These are phyloP conservation scores for Hyaloscypha variabilis DNA, from an alignment of 495 filamentous ascomycete species.

Conservation along the genomic window DNA sequence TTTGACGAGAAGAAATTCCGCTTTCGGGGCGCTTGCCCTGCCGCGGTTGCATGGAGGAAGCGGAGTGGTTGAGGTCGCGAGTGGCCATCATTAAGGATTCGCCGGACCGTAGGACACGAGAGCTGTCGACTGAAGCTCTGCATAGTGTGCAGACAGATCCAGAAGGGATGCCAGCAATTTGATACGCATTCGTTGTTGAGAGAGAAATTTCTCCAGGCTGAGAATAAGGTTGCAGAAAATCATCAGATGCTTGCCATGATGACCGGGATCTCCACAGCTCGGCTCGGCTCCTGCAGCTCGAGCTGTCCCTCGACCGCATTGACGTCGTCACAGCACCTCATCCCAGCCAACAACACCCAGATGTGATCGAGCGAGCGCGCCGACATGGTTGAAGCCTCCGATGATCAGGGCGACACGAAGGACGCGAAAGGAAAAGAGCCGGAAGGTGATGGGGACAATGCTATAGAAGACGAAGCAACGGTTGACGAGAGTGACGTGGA, in stretches of 20 bases:
- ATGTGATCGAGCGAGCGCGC: constrained; percentile 29
- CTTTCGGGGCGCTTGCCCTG: constrained; percentile 39
- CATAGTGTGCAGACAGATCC: constrained; percentile 9
- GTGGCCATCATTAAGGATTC: constrained; percentile 13
- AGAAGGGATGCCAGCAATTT: background rate
- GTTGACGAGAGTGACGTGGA: constrained; percentile 31
- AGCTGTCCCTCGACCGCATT: constrained; percentile 28
- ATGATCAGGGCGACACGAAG: constrained; percentile 28
- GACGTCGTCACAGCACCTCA: constrained; percentile 12
- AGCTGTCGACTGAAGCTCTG: constrained; percentile 24
- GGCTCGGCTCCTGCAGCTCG: constrained; percentile 9
- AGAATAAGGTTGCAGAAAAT: background rate
- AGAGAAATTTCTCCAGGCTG: background rate
- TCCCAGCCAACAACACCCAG: constrained; percentile 27
- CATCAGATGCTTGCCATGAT: background rate
- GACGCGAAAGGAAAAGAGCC: constrained; percentile 16
- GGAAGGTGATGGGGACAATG: constrained; percentile 35
- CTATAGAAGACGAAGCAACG: constrained; percentile 35
- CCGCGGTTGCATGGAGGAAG: constrained; percentile 44
- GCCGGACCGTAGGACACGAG: constrained; percentile 4
- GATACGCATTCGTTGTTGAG: constrained; percentile 4
- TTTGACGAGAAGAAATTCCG: constrained; percentile 56
- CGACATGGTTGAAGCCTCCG: constrained; percentile 31
- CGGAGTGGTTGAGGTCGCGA: constrained; percentile 14
- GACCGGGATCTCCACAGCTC: constrained; percentile 5